A percentile compares a stretch with the other conserved stretches of the same genome.
These are phyloP conservation scores for Curvularia spicifera DNA, from an alignment of 2,329 filamentous ascomycete species.

Conservation along the genomic window DNA sequence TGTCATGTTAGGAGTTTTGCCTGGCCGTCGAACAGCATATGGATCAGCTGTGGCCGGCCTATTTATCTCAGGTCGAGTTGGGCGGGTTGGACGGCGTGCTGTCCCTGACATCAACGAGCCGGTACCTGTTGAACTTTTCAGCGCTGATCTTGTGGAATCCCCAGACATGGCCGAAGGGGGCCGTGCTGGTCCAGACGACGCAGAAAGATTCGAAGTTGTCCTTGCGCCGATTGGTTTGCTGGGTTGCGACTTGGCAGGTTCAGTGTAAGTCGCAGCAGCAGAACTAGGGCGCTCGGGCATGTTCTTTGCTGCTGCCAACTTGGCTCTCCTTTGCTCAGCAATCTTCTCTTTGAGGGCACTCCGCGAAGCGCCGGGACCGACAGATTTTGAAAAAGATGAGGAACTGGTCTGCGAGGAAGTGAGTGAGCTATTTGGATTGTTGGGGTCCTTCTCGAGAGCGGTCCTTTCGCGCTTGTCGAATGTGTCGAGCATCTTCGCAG, in stretches of 20 bases:
- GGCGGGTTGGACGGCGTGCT: slow-evolving; percentile 58
- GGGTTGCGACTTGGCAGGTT: slow-evolving; percentile 52
- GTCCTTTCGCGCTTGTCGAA: slow-evolving; percentile 81
- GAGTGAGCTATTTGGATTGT: slow-evolving; percentile 73
- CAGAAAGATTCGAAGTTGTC: slow-evolving; percentile 38
- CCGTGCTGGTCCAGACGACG: slow-evolving; percentile 37
- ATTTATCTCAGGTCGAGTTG: slow-evolving; percentile 52
- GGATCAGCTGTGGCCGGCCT: slow-evolving; percentile 63
- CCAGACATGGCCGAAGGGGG: slow-evolving; percentile 49
- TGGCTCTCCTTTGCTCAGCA: slow-evolving; percentile 75
- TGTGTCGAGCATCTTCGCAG: slow-evolving; percentile 76
- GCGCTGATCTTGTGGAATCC: slow-evolving; percentile 40
- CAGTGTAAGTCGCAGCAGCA: slow-evolving; percentile 61
- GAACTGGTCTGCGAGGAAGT: slow-evolving; percentile 58
- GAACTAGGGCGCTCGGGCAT: slow-evolving; percentile 63
- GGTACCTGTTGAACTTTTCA: slow-evolving; percentile 43
- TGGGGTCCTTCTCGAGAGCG: slow-evolving; percentile 79
- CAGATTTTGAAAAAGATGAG: slow-evolving; percentile 52
- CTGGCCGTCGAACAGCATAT: slow-evolving; percentile 51
- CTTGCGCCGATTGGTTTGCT: slow-evolving; percentile 43
- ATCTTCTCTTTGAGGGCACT: slow-evolving; percentile 80
- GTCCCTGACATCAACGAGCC: slow-evolving; percentile 65
- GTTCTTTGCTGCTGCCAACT: slow-evolving; percentile 51
- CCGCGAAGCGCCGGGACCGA: slow-evolving; percentile 57
- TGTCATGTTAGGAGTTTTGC: slow-evolving; percentile 56